These are phyloP conservation scores for Leishmania major DNA, from an alignment of 208 protist genomes.

Conservation along the genomic window DNA sequence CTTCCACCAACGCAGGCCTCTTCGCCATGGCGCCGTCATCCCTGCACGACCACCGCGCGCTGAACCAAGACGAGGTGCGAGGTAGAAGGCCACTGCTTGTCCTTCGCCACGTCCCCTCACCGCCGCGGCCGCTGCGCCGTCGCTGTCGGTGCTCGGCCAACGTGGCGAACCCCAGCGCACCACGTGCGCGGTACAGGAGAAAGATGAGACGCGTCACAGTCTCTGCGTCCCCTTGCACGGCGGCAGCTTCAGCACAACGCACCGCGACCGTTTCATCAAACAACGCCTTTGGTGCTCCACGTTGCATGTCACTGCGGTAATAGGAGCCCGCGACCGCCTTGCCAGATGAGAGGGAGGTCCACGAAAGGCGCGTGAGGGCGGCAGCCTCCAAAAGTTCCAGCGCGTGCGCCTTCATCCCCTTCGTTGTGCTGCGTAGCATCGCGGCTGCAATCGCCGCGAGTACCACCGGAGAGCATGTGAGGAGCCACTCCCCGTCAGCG, in stretches of 20 bases:
- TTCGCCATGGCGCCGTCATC: background rate
- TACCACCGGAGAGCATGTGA: constrained; percentile 26
- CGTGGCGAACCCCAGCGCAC: constrained; percentile 32
- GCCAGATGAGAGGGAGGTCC: background rate
- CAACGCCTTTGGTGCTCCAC: constrained; percentile 1
- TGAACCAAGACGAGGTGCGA: constrained; percentile 9
- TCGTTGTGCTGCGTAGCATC: constrained; percentile 35
- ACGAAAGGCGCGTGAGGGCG: constrained; percentile 36
- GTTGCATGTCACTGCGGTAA: background rate
- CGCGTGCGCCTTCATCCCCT: constrained; percentile 25
- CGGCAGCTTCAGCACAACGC: constrained; percentile 65
- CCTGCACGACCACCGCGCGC: constrained; percentile 5
- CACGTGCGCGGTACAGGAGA: constrained; percentile 58
- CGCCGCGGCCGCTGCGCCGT: background rate
- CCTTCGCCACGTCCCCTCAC: background rate
- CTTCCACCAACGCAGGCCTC: background rate
- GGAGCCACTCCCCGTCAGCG: constrained; percentile 31
- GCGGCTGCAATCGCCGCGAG: constrained; percentile 40
- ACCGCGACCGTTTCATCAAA: constrained; percentile 55
- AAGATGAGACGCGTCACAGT: constrained; percentile 72
- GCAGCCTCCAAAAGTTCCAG: constrained; percentile 45
- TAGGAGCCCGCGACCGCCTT: background rate
- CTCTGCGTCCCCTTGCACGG: constrained; percentile 54
- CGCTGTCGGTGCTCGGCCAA: constrained; percentile 31
- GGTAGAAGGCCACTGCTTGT: background rate